Percentiles rank a stretch among this genome's conserved stretches.
Evolutionary conservation across 176 grass and related monocot genomes (phyloP).

Genomic region (Carex parvula): DNA sequence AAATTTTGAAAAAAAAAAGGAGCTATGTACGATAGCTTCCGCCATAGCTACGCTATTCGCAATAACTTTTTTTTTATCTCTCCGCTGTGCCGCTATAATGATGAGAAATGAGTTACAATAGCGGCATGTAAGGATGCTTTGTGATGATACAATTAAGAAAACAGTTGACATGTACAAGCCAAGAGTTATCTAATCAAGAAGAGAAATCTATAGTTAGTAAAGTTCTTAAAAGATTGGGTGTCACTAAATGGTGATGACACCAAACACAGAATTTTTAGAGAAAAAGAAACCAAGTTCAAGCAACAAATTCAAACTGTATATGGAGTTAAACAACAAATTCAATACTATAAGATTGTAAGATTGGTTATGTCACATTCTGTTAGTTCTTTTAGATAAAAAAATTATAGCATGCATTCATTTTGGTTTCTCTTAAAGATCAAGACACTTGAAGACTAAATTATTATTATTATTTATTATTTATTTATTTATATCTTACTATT

Average conservation of each 20-base stretch:
- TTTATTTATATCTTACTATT: no score
- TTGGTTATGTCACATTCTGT: background rate
- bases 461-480: no score
- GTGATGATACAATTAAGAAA: background rate
- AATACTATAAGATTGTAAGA: background rate
- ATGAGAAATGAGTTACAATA: background rate
- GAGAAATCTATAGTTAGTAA: background rate
- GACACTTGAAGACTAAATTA: background rate
- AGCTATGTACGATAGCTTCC: no score
- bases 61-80: no score
- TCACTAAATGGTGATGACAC: background rate
- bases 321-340: background rate
- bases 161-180: background rate
- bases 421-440: background rate
- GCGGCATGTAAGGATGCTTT: background rate
- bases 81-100: background rate
- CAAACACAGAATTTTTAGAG: background rate
- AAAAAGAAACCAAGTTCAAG: background rate
- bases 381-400: background rate
- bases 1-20: no score
- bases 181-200: background rate
- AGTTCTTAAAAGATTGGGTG: background rate
- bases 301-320: no score
- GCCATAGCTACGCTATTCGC: no score
- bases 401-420: background rate